phyloP scores from a whole-genome alignment of 2,329 filamentous ascomycete genomes.

The Epichloe gansuensis region DNA sequence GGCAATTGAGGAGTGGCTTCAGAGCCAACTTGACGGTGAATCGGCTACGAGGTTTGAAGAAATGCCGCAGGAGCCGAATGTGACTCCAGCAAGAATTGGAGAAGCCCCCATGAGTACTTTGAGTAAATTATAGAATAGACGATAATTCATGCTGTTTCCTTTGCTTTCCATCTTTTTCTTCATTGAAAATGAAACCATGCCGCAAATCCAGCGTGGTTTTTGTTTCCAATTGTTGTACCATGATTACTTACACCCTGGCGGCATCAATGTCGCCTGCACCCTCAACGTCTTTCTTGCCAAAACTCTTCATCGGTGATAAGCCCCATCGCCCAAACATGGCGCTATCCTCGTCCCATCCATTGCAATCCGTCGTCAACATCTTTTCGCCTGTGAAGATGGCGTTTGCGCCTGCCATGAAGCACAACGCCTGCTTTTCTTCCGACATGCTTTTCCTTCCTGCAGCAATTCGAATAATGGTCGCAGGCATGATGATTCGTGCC shows the following conservation, averaged over 20 bases:
- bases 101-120: background rate
- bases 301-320: slow-evolving; percentile 60
- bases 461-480: slow-evolving; percentile 76
- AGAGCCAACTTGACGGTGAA: background rate
- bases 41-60: too few relatives aligned
- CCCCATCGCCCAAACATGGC: slow-evolving; percentile 78
- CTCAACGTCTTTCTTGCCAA: slow-evolving; percentile 21
- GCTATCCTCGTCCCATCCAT: slow-evolving; percentile 80
- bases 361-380: slow-evolving; percentile 88
- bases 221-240: too few relatives aligned
- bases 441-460: slow-evolving; percentile 74
- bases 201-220: too few relatives aligned
- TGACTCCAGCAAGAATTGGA: background rate
- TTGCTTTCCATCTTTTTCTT: background rate
- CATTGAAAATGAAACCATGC: background rate
- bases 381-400: slow-evolving; percentile 94
- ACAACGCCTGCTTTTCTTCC: slow-evolving; percentile 80
- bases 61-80: background rate
- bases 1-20: slow-evolving; percentile 36
- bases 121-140: slow-evolving; percentile 5
- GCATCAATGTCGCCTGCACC: slow-evolving; percentile 9
- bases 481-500: slow-evolving; percentile 70
- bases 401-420: slow-evolving; percentile 84
- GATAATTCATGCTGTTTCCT: too few relatives aligned
- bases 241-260: background rate